Percentiles rank a stretch among this genome's conserved stretches.
These are phyloP conservation scores for Sanghuangporus baumii DNA, from an alignment of 1,284 basidiomycete genomes.

Conservation along the genomic window DNA sequence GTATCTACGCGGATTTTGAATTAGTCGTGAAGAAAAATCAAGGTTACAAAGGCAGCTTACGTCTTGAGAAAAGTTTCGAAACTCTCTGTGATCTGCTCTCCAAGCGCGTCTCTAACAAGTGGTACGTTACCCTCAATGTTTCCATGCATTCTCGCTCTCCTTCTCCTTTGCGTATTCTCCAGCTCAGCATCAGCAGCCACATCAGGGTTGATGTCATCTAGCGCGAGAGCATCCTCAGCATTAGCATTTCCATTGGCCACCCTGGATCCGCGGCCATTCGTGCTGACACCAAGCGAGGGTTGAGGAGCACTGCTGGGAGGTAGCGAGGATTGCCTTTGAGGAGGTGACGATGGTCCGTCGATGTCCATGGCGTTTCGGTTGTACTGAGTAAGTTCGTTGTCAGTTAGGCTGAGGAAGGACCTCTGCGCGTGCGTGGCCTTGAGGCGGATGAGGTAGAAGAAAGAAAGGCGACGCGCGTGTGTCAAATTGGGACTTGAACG, in stretches of 20 bases:
- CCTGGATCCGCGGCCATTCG: constrained; percentile 32
- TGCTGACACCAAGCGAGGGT: constrained; percentile 34
- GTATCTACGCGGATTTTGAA: constrained; percentile 47
- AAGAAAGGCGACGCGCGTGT: neutral
- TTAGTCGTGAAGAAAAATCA: constrained; percentile 1
- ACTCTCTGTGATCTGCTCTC: constrained; percentile 86
- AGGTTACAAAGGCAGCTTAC: constrained; percentile 41
- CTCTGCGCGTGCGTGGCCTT: neutral
- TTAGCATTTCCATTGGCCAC: neutral
- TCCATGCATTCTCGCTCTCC: constrained; percentile 42
- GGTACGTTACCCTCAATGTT: constrained; percentile 66
- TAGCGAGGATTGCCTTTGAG: constrained; percentile 39
- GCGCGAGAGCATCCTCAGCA: constrained; percentile 50
- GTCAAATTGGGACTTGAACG: neutral
- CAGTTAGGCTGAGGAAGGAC: neutral
- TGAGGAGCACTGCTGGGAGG: constrained; percentile 67
- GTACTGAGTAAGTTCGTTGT: neutral
- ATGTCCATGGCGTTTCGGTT: constrained; percentile 31
- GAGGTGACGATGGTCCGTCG: constrained; percentile 39
- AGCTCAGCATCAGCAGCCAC: constrained; percentile 36
- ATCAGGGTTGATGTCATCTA: constrained; percentile 52
- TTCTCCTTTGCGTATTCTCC: constrained; percentile 32
- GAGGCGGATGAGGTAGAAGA: neutral
- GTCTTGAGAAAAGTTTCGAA: constrained; percentile 89
- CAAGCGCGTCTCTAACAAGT: constrained; percentile 86